phyloP scores from a whole-genome alignment of 352 stramenopile species.

The Pythium dissimile region DNA sequence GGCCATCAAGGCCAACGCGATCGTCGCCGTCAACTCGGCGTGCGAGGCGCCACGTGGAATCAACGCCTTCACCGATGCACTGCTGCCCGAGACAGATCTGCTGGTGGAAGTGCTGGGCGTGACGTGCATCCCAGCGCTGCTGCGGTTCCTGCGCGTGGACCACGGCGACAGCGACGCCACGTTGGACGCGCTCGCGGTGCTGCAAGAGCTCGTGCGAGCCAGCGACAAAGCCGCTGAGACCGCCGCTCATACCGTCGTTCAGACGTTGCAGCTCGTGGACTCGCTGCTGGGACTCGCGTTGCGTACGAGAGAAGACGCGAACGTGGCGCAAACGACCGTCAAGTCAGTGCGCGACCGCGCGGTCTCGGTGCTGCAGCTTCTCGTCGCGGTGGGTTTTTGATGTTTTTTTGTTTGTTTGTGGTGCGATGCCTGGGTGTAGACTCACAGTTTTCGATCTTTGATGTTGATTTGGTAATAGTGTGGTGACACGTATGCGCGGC shows the following conservation, averaged over 20 bases:
- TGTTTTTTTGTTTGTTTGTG: neutral
- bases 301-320: neutral
- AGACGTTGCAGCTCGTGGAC: conserved; percentile 52
- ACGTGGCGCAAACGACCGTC: neutral
- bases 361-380: conserved; percentile 27
- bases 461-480: conserved; percentile 3
- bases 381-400: conserved; percentile 15
- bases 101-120: conserved; percentile 54
- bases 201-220: conserved; percentile 28
- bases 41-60: conserved; percentile 53
- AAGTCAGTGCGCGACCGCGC: conserved; percentile 4
- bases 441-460: neutral
- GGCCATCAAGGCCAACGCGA: conserved; percentile 45
- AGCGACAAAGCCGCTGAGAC: conserved; percentile 3
- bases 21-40: conserved; percentile 57
- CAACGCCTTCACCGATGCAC: conserved; percentile 34
- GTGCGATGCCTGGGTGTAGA: neutral
- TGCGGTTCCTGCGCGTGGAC: conserved; percentile 30
- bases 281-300: conserved; percentile 31
- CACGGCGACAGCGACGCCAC: conserved; percentile 36
- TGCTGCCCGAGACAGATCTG: conserved; percentile 35
- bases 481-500: conserved; percentile 24
- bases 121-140: conserved; percentile 42
- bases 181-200: conserved; percentile 33
- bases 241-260: conserved; percentile 31